A percentile compares a stretch with the other conserved stretches of the same genome.
Conservation (phyloP, 371 early-diverging fungal genomes). For the Mucor irregularis region DNA sequence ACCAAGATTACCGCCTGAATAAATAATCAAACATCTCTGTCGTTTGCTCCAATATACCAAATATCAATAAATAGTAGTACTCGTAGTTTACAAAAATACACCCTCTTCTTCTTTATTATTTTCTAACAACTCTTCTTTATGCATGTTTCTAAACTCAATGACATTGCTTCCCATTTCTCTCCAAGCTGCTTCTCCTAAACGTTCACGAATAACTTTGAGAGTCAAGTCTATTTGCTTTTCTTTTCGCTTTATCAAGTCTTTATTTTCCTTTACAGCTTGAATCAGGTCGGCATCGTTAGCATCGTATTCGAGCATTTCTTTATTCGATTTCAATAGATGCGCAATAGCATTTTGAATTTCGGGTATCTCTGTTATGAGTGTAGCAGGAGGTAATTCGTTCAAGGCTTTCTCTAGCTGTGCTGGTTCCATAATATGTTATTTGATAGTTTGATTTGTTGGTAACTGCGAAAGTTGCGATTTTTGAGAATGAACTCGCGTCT, state of each 20-base stretch:
- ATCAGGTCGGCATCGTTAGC: constrained; percentile 34
- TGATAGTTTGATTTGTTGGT: not conserved
- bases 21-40: not conserved
- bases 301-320: constrained; percentile 44
- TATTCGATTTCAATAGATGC: constrained; percentile 38
- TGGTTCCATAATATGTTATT: constrained; percentile 19
- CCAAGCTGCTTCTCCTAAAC: constrained; percentile 45
- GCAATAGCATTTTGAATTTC: constrained; percentile 42
- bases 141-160: constrained; percentile 26
- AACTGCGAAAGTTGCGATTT: not conserved
- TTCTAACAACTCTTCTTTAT: constrained; percentile 8
- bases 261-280: constrained; percentile 41
- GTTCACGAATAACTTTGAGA: constrained; percentile 34
- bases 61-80: not conserved
- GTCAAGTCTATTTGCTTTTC: constrained; percentile 38
- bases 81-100: constrained; percentile 10
- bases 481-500: no score
- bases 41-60: not conserved
- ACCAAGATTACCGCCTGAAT: constrained; percentile 12
- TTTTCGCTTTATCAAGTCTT: constrained; percentile 34
- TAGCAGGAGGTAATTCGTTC: constrained; percentile 31
- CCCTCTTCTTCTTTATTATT: constrained; percentile 10
- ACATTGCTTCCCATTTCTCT: constrained; percentile 43
- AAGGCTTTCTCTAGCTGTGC: constrained; percentile 33
- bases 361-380: constrained; percentile 43